A percentile compares a stretch with the other conserved stretches of the same genome.
Evolutionary conservation across 2,329 filamentous ascomycete genomes (phyloP).

Genomic region (Colletotrichum paranaense): DNA sequence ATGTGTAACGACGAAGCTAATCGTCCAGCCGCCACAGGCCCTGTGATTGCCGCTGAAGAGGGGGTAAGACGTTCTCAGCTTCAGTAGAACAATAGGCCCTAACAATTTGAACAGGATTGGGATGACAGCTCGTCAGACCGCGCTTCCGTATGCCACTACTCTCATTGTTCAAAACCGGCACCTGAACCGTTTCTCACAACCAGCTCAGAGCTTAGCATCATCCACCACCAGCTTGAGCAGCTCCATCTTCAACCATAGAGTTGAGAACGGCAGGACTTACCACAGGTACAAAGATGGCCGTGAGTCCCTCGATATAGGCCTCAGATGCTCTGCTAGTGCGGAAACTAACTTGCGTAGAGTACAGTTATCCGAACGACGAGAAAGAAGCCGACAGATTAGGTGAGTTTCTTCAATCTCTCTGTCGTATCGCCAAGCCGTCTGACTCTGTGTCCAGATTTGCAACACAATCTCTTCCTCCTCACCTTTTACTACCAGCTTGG

Average conservation of each 20-base stretch:
- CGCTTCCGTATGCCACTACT: background rate
- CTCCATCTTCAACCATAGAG: constrained; percentile 45
- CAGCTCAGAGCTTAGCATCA: background rate
- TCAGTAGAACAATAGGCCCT: background rate
- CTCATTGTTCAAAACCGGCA: background rate
- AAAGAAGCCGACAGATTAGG: constrained; percentile 29
- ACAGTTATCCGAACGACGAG: constrained; percentile 31
- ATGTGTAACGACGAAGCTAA: background rate
- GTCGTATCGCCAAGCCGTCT: background rate
- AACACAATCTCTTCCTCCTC: constrained; percentile 48
- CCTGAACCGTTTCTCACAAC: background rate
- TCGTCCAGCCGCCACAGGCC: background rate
- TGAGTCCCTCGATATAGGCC: background rate
- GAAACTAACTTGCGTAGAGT: constrained; percentile 13
- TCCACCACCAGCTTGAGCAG: background rate
- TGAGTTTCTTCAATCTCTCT: background rate
- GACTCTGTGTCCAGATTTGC: constrained; percentile 41
- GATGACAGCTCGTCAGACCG: background rate
- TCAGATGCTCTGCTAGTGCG: background rate
- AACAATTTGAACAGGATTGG: background rate
- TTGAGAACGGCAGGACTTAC: constrained; percentile 51
- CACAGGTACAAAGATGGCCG: constrained; percentile 41
- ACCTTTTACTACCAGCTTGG: constrained; percentile 46
- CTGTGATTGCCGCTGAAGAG: background rate
- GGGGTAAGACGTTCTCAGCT: background rate